Evolutionary conservation across 2,329 filamentous ascomycete genomes (phyloP), one percentile per base, ranked within the genome.

Genomic region (Furcasterigmium sp.): DNA sequence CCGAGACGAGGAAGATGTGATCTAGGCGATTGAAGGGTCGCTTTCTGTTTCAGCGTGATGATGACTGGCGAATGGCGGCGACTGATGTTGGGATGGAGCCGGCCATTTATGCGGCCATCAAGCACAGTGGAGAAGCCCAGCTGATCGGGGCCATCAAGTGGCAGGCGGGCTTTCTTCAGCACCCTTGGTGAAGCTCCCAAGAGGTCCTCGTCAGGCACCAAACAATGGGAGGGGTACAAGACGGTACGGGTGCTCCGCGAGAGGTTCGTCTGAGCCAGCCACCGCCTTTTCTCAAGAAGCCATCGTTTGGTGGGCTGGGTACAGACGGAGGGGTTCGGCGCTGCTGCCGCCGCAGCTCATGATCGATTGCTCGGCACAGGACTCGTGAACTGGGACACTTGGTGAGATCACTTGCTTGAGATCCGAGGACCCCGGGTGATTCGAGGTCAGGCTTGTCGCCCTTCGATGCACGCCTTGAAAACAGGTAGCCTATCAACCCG

Each of bases 51-150:
- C 23, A 26, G 23, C 11, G 23, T 10, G 35, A 25, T 18, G 18
- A 37, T 11, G 15, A 26, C 19, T 28, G 38, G 30, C 19, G 28
- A 26, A 34, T 35, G 39, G 29, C 29, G 28, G 28, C 29, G 28
- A n/a, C n/a, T 17, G 21, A 35, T 29, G 39, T 34, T 19, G 46
- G 32, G 43, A 46, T 40, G 41, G 51, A 26, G 51, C 49, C 52
- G 52, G 46, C 48, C 43, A 39, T 41, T 37, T 51, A 52, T 54
- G 52, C 52, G 52, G 51, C 52, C 52, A 48, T 46, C 44, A 48
- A 53, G 54, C 52, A 54, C 54, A 51, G 53, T 55, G 53, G 54
- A 52, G 52, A 30, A 25, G 7, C 11, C 23, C 23, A 11, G 23
- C n/a, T 26, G 23, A 26, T 26, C 23, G 23, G 11, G 23, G 45